Evolutionary conservation across 352 stramenopile species (phyloP).

Genomic region (Globisporangium megalacanthum): DNA sequence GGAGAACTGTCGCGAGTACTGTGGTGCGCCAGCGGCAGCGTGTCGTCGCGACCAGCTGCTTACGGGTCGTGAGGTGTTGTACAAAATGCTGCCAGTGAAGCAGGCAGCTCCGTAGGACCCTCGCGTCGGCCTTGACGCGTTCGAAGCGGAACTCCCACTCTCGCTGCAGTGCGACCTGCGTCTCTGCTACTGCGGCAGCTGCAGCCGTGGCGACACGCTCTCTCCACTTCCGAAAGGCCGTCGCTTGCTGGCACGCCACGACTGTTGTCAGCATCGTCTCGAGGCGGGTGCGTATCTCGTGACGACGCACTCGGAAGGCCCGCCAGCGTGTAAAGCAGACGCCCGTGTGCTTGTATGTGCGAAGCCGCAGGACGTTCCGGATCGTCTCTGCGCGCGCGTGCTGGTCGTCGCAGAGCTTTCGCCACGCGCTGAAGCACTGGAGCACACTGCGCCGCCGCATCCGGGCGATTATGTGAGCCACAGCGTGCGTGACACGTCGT

Average conservation of each 20-base stretch:
- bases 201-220: constrained; percentile 6
- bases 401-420: constrained; percentile 7
- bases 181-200: constrained; percentile 10
- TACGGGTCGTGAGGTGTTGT: background rate
- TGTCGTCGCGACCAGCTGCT: constrained; percentile 15
- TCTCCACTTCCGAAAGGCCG: constrained; percentile 13
- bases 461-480: constrained; percentile 3
- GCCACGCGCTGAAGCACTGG: constrained; percentile 56
- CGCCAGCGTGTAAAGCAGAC: constrained; percentile 17
- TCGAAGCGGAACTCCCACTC: constrained; percentile 20
- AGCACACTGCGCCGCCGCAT: constrained; percentile 33
- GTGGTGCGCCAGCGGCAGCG: constrained; percentile 20
- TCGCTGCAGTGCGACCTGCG: constrained; percentile 18
- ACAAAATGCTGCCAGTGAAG: constrained; percentile 19
- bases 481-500: background rate
- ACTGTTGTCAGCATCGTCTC: background rate
- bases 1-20: constrained; percentile 12
- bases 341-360: constrained; percentile 23
- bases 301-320: constrained; percentile 2
- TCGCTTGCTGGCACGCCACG: background rate
- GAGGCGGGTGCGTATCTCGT: background rate
- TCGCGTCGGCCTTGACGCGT: constrained; percentile 19
- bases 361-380: constrained; percentile 22
- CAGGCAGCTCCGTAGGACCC: constrained; percentile 19
- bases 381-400: constrained; percentile 21